A percentile compares a stretch with the other conserved stretches of the same genome.
Evolutionary conservation across 1,284 basidiomycete species (phyloP).

Genomic region (Vanrija sp.): DNA sequence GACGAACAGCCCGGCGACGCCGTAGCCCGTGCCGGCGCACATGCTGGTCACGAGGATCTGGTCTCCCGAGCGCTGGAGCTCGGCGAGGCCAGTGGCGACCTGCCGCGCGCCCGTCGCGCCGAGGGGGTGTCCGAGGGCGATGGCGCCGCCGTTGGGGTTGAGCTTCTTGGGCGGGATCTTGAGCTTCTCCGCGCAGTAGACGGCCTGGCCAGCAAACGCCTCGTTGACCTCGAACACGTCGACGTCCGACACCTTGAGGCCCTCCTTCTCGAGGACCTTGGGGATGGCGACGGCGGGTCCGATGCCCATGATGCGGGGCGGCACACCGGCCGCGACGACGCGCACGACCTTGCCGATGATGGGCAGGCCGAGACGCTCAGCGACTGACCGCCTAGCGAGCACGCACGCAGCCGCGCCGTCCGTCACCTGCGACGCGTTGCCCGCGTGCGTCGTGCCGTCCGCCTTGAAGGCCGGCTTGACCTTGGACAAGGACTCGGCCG

Average conservation of each 20-base stretch:
- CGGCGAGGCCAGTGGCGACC: conserved; percentile 76
- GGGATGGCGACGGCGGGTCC: conserved; percentile 86
- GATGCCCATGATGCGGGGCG: conserved; percentile 80
- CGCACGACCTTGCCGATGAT: conserved; percentile 84
- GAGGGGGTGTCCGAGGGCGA: conserved; percentile 46
- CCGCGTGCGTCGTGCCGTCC: conserved; percentile 52
- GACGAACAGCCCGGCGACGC: conserved; percentile 15
- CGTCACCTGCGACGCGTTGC: conserved; percentile 82
- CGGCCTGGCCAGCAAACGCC: conserved; percentile 77
- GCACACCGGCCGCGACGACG: conserved; percentile 69
- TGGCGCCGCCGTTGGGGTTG: conserved; percentile 82
- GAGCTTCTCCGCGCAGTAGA: conserved; percentile 70
- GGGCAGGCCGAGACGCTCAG: conserved; percentile 77
- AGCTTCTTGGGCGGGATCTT: conserved; percentile 70
- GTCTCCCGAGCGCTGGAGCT: conserved; percentile 64
- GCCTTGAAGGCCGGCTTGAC: conserved; percentile 86
- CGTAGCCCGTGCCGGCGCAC: conserved; percentile 78
- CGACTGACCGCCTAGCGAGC: conserved; percentile 73
- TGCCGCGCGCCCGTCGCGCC: conserved; percentile 74
- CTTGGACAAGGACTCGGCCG: conserved; percentile 70
- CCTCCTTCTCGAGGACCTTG: conserved; percentile 60
- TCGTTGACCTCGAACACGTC: conserved; percentile 87
- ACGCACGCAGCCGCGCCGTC: conserved; percentile 94
- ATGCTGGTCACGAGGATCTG: conserved; percentile 85
- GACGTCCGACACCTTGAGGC: conserved; percentile 65